Evolutionary conservation across 108 stramenopile species (phyloP).

Genomic region (Cyclotella baltica): DNA sequence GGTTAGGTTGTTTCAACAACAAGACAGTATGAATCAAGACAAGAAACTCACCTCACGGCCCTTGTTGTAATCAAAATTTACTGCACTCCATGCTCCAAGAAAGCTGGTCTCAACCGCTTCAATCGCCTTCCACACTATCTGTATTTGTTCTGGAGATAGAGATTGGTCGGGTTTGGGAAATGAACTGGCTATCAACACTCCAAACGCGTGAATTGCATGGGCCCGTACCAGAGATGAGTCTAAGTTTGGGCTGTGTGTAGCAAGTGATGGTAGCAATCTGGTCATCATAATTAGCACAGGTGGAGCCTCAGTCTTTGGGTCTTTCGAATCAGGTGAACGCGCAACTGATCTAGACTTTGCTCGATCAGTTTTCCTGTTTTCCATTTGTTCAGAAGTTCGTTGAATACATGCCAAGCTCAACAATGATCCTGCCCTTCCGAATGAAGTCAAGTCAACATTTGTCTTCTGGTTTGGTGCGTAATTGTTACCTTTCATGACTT

Average conservation of each 20-base stretch:
- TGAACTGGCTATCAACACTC: conserved; percentile 75
- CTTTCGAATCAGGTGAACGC: conserved; percentile 26
- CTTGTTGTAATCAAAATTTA: conserved; percentile 66
- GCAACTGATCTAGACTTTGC: no score
- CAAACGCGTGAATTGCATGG: conserved; percentile 78
- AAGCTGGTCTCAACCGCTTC: conserved; percentile 84
- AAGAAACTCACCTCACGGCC: no score
- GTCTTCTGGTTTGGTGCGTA: conserved; percentile 53
- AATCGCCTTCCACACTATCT: conserved; percentile 73
- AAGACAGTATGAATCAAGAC: no score
- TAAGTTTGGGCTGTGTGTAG: conserved; percentile 50
- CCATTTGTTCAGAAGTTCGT: conserved; percentile 59
- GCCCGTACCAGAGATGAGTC: conserved; percentile 67
- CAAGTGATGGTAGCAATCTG: conserved; percentile 72
- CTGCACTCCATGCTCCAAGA: conserved; percentile 71
- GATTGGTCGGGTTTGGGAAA: conserved; percentile 18
- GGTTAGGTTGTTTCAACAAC: no score
- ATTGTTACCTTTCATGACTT: conserved; percentile 71
- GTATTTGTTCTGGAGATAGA: conserved; percentile 54
- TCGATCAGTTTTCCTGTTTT: conserved; percentile 43
- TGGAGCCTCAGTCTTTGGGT: conserved; percentile 31
- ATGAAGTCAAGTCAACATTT: conserved; percentile 59
- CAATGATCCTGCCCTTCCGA: conserved; percentile 70
- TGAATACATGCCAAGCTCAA: conserved; percentile 83
- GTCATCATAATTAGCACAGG: conserved; percentile 84